Evolutionary conservation across 2,329 filamentous ascomycete genomes (phyloP).

Genomic region (Cadophora sp.): DNA sequence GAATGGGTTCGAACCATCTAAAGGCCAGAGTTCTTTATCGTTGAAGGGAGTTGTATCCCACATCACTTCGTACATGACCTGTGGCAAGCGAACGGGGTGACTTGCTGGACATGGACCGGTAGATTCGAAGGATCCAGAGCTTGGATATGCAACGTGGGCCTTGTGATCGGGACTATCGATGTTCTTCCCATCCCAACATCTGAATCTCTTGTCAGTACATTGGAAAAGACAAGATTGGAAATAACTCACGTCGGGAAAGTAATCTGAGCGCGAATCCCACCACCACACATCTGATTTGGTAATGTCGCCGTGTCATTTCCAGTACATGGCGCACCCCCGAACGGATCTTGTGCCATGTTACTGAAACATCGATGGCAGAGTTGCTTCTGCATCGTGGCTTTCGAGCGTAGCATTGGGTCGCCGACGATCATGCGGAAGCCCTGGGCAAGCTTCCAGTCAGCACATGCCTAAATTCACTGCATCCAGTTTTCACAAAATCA

Average conservation of each 20-base stretch:
- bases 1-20: conserved; percentile 48
- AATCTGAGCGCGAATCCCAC: conserved; percentile 58
- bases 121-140: conserved; percentile 46
- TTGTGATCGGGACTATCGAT: conserved; percentile 61
- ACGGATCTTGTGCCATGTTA: conserved; percentile 39
- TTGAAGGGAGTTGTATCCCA: conserved; percentile 59
- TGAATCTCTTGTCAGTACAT: too few relatives aligned
- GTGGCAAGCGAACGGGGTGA: conserved; percentile 61
- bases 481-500: too few relatives aligned
- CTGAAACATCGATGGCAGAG: conserved; percentile 63
- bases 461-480: too few relatives aligned
- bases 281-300: conserved; percentile 59
- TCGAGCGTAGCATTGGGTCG: conserved; percentile 47
- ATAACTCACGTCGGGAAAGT: conserved; percentile 62
- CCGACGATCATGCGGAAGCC: conserved; percentile 55
- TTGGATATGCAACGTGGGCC: conserved; percentile 61
- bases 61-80: conserved; percentile 65
- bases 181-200: conserved; percentile 66
- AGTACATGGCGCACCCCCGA: conserved; percentile 42
- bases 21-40: conserved; percentile 52
- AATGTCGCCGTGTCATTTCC: conserved; percentile 56
- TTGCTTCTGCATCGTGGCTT: conserved; percentile 53
- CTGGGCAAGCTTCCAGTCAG: conserved; percentile 32
- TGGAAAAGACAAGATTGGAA: too few relatives aligned
- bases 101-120: conserved; percentile 56